Evolutionary conservation across 208 protist genomes (phyloP).

Genomic region (Hexamita inflata): DNA sequence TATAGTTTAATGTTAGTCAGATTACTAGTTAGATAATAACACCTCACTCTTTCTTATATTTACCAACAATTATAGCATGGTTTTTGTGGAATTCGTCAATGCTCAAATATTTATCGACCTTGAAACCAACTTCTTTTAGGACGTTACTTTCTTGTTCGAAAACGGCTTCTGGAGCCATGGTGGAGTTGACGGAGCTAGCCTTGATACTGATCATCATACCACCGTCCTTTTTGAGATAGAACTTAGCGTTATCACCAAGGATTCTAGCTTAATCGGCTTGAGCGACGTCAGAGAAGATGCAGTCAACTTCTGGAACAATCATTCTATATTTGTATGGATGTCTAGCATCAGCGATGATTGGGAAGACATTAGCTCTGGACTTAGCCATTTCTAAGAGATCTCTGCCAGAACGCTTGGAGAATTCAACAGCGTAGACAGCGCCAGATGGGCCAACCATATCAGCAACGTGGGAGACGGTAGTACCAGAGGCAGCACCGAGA

Average conservation of each 20-base stretch:
- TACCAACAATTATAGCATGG: slow-evolving; percentile 79
- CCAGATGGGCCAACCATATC: slow-evolving; percentile 96
- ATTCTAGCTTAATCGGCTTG: slow-evolving; percentile 95
- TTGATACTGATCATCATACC: slow-evolving; percentile 96
- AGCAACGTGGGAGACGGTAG: slow-evolving; percentile 97
- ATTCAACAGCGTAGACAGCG: slow-evolving; percentile 98
- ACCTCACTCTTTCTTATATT: slow-evolving; percentile 8
- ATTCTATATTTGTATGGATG: slow-evolving; percentile 94
- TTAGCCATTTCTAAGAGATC: slow-evolving; percentile 98
- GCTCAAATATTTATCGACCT: slow-evolving; percentile 85
- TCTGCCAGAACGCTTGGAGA: slow-evolving; percentile 90
- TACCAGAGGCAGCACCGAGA: slow-evolving; percentile 98
- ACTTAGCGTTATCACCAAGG: slow-evolving; percentile 89
- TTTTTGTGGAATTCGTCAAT: slow-evolving; percentile 97
- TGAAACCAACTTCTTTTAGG: slow-evolving; percentile 83
- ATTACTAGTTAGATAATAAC: no score
- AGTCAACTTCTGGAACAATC: slow-evolving; percentile 95
- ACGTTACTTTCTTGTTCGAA: slow-evolving; percentile 89
- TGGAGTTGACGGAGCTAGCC: slow-evolving; percentile 99
- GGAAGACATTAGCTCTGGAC: slow-evolving; percentile 96
- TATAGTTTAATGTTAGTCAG: no score
- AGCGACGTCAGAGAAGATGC: slow-evolving; percentile 98
- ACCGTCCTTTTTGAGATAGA: slow-evolving; percentile 96
- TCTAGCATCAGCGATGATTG: slow-evolving; percentile 99
- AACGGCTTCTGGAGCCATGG: slow-evolving; percentile 76